Base-by-base conservation (phyloP, 345 rosid species). In the Crucihimalaya himalaica region DNA sequence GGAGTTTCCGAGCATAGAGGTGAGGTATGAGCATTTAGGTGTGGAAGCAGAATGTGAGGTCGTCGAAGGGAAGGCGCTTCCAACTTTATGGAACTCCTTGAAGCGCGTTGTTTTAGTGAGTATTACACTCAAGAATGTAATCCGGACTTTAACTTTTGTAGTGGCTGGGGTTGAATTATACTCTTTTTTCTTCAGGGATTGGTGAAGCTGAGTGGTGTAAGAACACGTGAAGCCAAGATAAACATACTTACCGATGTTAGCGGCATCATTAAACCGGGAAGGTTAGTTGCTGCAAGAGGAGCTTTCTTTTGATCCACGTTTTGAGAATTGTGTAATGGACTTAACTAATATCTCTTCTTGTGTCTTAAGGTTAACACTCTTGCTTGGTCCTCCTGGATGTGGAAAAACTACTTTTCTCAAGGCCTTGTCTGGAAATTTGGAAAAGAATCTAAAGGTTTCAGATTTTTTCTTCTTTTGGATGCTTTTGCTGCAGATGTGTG, bases 381-480 rank as follows among this genome's bases (percentile, higher is more conserved):
- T 90, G 70, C 90, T 90, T 64, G 97, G 97, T 29, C 94, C 94
- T 31, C 97, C 94, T 43, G 94, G 97, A 19, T 87, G 94, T 77
- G 92, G 95, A 27, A 91, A 91, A 77, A 84, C 89, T 43, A 78
- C 89, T 16, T 68, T 88, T 29, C 74, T 91, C 15, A 79, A 84
- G 78, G 87, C 94, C 0, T 91, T 91, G 54, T 85, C 95, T 5
- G 97, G 97, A 63, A 85, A 81, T 66, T 80, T 82, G 29, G 66
- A 72, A 72, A 78, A 76, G 8, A 71, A 86, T 35, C 86, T 87
- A 5, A 65, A 87, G 92, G 94, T 90, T 63, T 21, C 39, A 73
- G 48, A 64, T 12, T 7, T 7, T 23, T 42, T 21, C 1, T 7
- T 58, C 28, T 31, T 46, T 45, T 11, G 5, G 15, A 68, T 63